Conservation (phyloP, 129 eudicot species). For the Pseudognaphalium luteoalbum region DNA sequence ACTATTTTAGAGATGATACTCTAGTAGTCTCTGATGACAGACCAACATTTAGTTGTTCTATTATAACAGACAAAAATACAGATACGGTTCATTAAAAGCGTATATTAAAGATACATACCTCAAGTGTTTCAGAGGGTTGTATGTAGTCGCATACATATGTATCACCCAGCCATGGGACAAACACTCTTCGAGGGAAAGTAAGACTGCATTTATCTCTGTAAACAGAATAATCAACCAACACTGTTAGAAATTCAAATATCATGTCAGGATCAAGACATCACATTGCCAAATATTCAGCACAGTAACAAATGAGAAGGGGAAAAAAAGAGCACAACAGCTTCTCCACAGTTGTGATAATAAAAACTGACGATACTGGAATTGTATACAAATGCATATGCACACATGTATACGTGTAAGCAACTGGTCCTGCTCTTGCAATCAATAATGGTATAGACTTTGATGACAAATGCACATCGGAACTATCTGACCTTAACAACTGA, state of each 20-base stretch:
- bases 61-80: slow-evolving; percentile 13
- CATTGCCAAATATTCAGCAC: not conserved
- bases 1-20: not conserved
- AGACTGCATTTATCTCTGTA: slow-evolving; percentile 66
- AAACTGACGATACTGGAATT: not conserved
- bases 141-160: slow-evolving; percentile 82
- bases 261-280: slow-evolving; percentile 15
- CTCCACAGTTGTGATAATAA: not conserved
- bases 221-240: slow-evolving; percentile 14
- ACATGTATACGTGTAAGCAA: not conserved
- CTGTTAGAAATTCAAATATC: slow-evolving; percentile 3
- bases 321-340: not conserved
- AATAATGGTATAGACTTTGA: slow-evolving; percentile 5
- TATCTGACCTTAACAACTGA: slow-evolving; percentile 57
- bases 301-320: not conserved
- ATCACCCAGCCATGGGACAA: slow-evolving; percentile 89
- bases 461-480: slow-evolving; percentile 11
- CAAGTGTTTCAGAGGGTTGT: slow-evolving; percentile 82
- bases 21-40: not conserved
- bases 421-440: not conserved
- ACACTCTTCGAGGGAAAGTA: slow-evolving; percentile 84
- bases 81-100: not conserved
- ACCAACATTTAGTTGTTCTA: not conserved
- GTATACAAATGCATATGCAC: not conserved
- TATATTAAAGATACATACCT: slow-evolving; percentile 48